Conservation (phyloP, 495 filamentous ascomycete genomes). For the Cairneyella variabilis region DNA sequence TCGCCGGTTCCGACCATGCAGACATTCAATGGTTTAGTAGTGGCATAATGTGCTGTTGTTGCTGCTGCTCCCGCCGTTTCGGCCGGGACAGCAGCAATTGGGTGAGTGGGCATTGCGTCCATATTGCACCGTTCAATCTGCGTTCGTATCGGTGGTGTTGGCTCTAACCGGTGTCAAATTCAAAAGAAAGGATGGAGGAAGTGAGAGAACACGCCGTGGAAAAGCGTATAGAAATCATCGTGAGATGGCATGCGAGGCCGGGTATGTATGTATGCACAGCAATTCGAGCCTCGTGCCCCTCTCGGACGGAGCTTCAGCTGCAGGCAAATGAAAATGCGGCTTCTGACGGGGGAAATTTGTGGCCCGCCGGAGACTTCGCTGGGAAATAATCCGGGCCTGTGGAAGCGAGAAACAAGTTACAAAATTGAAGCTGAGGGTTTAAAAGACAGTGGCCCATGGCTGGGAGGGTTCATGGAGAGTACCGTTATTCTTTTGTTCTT, state of each 20-base stretch:
- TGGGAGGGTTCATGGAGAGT: too few relatives aligned
- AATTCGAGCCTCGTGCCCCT: too few relatives aligned
- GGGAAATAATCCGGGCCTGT: not conserved
- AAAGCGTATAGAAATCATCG: not conserved
- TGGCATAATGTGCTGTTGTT: slow-evolving; percentile 6
- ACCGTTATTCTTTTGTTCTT: too few relatives aligned
- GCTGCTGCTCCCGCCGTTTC: too few relatives aligned
- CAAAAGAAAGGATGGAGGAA: not conserved
- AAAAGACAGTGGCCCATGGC: too few relatives aligned
- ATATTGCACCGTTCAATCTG: slow-evolving; percentile 18
- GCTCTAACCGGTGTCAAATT: too few relatives aligned
- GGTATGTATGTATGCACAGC: too few relatives aligned
- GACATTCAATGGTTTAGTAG: slow-evolving; percentile 68
- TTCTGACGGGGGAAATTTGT: slow-evolving; percentile 8
- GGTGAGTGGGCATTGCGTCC: slow-evolving; percentile 17
- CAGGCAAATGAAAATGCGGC: not conserved
- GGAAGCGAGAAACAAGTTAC: too few relatives aligned
- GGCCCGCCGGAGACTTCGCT: not conserved
- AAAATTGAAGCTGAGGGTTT: too few relatives aligned
- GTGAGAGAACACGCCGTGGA: not conserved
- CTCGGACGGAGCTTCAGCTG: too few relatives aligned
- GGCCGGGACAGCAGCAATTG: not conserved
- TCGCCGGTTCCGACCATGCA: slow-evolving; percentile 95
- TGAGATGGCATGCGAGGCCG: too few relatives aligned
- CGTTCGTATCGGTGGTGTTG: too few relatives aligned